Percentiles rank a stretch among this genome's conserved stretches.
Evolutionary conservation across 306 rosid genomes (phyloP).

Genomic region (Lathyrus sativus): DNA sequence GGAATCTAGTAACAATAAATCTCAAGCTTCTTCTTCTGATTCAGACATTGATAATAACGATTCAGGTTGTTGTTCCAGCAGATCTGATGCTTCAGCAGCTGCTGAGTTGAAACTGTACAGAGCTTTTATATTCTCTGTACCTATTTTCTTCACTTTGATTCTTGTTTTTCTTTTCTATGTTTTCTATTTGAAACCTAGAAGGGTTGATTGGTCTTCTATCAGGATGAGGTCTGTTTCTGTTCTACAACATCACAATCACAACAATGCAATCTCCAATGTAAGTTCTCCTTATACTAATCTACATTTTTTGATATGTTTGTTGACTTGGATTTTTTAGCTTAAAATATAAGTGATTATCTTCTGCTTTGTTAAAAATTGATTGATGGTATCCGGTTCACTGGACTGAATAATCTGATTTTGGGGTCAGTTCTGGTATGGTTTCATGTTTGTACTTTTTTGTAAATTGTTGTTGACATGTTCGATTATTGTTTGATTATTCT

Average conservation of each 20-base stretch:
- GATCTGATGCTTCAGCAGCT: constrained; percentile 38
- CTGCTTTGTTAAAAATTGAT: too few relatives aligned
- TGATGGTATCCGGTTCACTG: too few relatives aligned
- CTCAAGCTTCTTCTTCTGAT: constrained; percentile 14
- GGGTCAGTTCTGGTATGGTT: too few relatives aligned
- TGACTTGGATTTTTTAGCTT: too few relatives aligned
- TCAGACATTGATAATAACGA: constrained; percentile 21
- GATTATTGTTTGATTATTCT: too few relatives aligned
- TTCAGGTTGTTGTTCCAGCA: constrained; percentile 23
- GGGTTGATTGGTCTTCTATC: constrained; percentile 63
- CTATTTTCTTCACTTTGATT: constrained; percentile 66
- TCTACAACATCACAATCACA: background rate
- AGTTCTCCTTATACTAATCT: constrained; percentile 38
- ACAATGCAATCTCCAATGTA: constrained; percentile 48
- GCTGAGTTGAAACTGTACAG: constrained; percentile 53
- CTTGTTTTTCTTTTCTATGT: constrained; percentile 68
- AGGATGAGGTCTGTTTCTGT: constrained; percentile 44
- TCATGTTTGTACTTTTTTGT: too few relatives aligned
- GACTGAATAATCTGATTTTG: too few relatives aligned
- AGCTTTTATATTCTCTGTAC: constrained; percentile 66
- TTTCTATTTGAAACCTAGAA: constrained; percentile 73
- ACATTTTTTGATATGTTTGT: background rate
- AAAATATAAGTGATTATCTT: too few relatives aligned
- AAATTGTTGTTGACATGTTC: too few relatives aligned
- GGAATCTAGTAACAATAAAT: constrained; percentile 2